Percentiles rank a stretch among this genome's conserved stretches.
These are phyloP conservation scores for Phytophthora fragariaefolia DNA, from an alignment of 352 stramenopile species.

Conservation along the genomic window DNA sequence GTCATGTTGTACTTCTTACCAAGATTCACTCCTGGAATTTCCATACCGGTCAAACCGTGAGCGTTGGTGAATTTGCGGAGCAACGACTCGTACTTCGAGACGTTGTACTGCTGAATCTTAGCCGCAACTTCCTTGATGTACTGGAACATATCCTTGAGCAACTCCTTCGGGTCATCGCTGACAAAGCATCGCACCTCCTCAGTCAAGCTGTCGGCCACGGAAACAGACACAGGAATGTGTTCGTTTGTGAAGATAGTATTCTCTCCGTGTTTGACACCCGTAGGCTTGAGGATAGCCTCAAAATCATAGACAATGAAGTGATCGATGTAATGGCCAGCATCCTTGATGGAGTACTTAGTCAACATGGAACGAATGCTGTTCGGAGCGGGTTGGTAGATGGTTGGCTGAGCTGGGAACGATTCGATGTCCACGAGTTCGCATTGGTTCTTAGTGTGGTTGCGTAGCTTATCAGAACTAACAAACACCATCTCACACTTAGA, in stretches of 20 bases:
- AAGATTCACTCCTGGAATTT: no score
- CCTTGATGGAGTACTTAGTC: no score
- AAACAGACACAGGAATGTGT: constrained; percentile 8
- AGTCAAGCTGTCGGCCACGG: constrained; percentile 1
- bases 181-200: constrained; percentile 3
- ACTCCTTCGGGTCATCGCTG: neutral
- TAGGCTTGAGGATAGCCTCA: no score
- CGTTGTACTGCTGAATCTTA: neutral
- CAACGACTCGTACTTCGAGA: constrained; percentile 5
- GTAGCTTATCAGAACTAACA: neutral
- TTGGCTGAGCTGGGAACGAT: neutral
- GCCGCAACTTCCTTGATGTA: neutral
- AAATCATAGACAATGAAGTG: no score
- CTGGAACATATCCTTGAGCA: constrained; percentile 1
- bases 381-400: neutral
- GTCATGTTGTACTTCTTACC: no score
- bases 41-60: constrained; percentile 7
- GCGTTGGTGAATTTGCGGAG: constrained; percentile 4
- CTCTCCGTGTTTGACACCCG: no score
- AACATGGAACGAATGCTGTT: constrained; percentile 2
- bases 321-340: no score
- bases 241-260: constrained; percentile 6
- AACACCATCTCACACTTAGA: constrained; percentile 13
- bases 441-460: constrained; percentile 2
- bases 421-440: constrained; percentile 5